Conservation (phyloP, 2,329 filamentous ascomycete genomes). For the Emmonsia crescens region DNA sequence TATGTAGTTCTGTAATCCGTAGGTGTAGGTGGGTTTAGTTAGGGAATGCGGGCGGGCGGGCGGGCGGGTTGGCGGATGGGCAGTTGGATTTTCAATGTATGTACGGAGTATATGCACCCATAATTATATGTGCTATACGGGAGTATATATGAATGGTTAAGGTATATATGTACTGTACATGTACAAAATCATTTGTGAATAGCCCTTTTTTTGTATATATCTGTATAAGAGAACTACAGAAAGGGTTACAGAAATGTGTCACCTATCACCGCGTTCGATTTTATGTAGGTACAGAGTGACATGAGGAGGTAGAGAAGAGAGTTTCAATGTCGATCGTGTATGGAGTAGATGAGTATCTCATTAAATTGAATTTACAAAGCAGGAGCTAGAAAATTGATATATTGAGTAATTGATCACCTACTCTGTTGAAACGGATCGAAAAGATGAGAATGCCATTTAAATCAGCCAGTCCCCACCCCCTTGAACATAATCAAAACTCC, state of each 20-base stretch:
- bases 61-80: no score
- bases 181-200: not conserved
- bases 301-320: not conserved
- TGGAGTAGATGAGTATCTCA: not conserved
- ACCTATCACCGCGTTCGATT: not conserved
- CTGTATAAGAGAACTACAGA: not conserved
- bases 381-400: not conserved
- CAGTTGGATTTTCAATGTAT: not conserved
- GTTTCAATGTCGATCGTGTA: not conserved
- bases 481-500: not conserved
- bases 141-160: no score
- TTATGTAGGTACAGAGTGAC: slow-evolving; percentile 2
- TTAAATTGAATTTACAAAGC: not conserved
- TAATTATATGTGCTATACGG: no score
- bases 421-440: no score
- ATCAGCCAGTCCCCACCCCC: no score
- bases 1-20: not conserved
- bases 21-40: not conserved
- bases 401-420: no score
- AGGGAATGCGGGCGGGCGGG: not conserved
- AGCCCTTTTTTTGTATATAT: not conserved
- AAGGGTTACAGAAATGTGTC: not conserved
- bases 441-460: no score
- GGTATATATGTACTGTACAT: no score
- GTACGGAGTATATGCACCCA: no score